Evolutionary conservation across 805 yeast genomes (phyloP), one percentile per base, ranked within the genome.

Genomic region (Scheffersomyces lignosus): DNA sequence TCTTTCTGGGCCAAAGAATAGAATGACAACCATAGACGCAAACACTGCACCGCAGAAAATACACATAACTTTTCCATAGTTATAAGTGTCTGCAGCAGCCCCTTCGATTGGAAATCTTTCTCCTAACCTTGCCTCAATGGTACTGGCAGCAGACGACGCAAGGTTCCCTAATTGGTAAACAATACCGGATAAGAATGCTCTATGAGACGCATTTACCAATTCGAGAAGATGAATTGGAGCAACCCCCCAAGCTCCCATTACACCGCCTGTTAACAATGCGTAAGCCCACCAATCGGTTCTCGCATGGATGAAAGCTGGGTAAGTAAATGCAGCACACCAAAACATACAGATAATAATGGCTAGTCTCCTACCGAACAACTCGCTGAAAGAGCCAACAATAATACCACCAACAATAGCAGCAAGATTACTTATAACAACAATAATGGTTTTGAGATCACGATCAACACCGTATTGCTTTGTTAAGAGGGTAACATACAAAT

Each of bases 161-260:
- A 83, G 70, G 56, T 83, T 82, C 63, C 89, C 89, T 40, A 83
- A 70, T 60, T 83, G 89, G 53, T 83, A 83, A 7, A 78, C 71
- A 16, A 79, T 58, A 35, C 88, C 86, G 37, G 75, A 73, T 29
- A 80, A 70, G 44, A 82, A 70, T 1, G 87, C 69, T 51, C 86
- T 68, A 39, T 81, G 83, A 10, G 47, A 50, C 12, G 65, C 59
- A 15, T 62, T 61, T 9, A 85, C 74, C 34, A 83, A 64, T 57
- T 83, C 90, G 20, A 80, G 66, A 27, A 83, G 62, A 56, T 81
- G 80, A 29, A 80, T 73, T 14, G 89, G 87, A 10, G 78, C 69
- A 32, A 83, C 77, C 43, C 89, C 88, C 84, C 87, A 83, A 4
- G 81, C 80, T 23, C 88, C 89, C 65, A 80, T 82, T 4, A 82